A percentile compares a stretch with the other conserved stretches of the same genome.
Evolutionary conservation across 331 rosid species (phyloP).

Genomic region (Ulmus americana): DNA sequence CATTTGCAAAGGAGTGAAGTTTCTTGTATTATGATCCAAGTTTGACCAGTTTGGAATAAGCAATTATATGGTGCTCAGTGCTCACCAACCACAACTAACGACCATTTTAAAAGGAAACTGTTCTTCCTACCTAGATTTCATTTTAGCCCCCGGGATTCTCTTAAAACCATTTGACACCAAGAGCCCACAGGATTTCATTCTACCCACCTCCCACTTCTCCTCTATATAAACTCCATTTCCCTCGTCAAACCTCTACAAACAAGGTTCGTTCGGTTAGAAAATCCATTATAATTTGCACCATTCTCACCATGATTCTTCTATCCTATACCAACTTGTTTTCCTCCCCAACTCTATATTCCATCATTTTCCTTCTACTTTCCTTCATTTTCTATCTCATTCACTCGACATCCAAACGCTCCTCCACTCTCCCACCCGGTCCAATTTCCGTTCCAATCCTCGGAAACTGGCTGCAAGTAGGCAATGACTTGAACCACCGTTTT

Average conservation of each 20-base stretch:
- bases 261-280: constrained; percentile 28
- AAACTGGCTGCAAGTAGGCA: constrained; percentile 81
- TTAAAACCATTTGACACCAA: constrained; percentile 25
- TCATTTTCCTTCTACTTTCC: constrained; percentile 6
- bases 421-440: constrained; percentile 65
- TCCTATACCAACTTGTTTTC: neutral
- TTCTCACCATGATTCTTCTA: constrained; percentile 11
- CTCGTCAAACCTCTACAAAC: neutral
- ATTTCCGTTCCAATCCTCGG: constrained; percentile 61
- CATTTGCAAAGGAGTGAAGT: no score
- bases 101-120: neutral
- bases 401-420: constrained; percentile 10
- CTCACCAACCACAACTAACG: constrained; percentile 21
- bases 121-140: constrained; percentile 24
- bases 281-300: constrained; percentile 22
- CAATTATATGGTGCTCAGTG: neutral
- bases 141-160: constrained; percentile 19
- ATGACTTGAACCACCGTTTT: constrained; percentile 63
- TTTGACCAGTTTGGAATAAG: neutral
- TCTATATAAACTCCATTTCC: constrained; percentile 17
- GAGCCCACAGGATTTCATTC: neutral
- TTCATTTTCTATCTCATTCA: constrained; percentile 20
- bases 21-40: no score
- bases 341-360: neutral
- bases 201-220: neutral